A percentile compares a stretch with the other conserved stretches of the same genome.
Conservation (phyloP, 495 filamentous ascomycete species). For the Viridothelium virens region DNA sequence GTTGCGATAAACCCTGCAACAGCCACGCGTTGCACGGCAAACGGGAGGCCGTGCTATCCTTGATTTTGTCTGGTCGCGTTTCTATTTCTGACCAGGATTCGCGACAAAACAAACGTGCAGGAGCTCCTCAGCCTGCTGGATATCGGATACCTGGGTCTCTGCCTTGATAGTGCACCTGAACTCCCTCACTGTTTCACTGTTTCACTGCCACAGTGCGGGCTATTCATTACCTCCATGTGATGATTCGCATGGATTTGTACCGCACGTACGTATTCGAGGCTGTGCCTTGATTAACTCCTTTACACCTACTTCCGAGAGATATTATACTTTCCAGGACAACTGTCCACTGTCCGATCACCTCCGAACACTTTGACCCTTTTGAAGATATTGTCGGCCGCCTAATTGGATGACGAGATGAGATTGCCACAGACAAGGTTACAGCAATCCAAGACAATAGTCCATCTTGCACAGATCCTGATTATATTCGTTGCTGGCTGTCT, state of each 20-base stretch:
- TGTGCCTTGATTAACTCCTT: slow-evolving; percentile 6
- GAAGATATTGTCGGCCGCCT: background rate
- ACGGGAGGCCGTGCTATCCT: background rate
- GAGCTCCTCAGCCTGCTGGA: background rate
- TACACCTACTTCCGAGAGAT: background rate
- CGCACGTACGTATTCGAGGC: background rate
- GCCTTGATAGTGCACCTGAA: background rate
- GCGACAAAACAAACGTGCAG: slow-evolving; percentile 11
- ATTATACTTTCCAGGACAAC: background rate
- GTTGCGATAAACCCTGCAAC: background rate
- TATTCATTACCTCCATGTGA: background rate
- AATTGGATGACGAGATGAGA: slow-evolving; percentile 22
- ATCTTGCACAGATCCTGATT: slow-evolving; percentile 55
- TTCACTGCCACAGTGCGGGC: background rate
- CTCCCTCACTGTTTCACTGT: background rate
- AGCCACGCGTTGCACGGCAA: background rate
- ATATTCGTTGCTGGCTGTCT: slow-evolving; percentile 65
- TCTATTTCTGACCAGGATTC: background rate
- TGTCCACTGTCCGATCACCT: background rate
- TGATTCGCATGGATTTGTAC: background rate
- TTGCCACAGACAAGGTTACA: slow-evolving; percentile 41
- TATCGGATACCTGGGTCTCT: background rate
- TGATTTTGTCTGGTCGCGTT: background rate
- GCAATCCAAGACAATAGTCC: slow-evolving; percentile 49
- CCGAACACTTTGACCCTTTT: background rate